These are phyloP conservation scores for Triangularia verruculosa DNA, from an alignment of 2,329 filamentous ascomycete genomes.

Conservation along the genomic window DNA sequence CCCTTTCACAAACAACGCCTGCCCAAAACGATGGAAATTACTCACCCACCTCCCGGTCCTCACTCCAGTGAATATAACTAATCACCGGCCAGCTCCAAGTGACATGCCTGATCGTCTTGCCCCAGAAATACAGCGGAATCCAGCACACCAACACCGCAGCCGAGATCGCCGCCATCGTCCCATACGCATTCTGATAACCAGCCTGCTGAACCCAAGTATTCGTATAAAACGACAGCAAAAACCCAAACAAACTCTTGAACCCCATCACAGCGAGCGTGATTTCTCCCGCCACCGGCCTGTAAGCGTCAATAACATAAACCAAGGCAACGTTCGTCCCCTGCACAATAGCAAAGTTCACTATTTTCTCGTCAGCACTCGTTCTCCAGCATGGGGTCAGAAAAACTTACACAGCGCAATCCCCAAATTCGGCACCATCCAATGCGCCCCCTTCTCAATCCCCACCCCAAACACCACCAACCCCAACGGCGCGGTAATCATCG, in stretches of 20 bases:
- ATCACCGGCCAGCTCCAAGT: constrained; percentile 49
- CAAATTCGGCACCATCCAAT: constrained; percentile 56
- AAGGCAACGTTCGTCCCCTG: constrained; percentile 55
- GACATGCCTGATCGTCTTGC: constrained; percentile 44
- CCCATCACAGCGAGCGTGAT: constrained; percentile 50
- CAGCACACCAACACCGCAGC: constrained; percentile 45
- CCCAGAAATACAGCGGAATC: constrained; percentile 52
- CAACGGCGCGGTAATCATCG: constrained; percentile 49
- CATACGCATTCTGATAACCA: constrained; percentile 52
- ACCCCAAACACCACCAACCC: constrained; percentile 46
- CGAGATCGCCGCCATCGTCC: constrained; percentile 56
- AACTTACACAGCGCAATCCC: constrained; percentile 51
- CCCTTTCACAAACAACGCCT: too few relatives aligned
- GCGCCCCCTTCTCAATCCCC: constrained; percentile 44
- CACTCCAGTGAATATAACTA: constrained; percentile 47
- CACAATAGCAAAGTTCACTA: constrained; percentile 55
- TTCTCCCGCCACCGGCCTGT: constrained; percentile 56
- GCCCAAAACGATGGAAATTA: constrained; percentile 34
- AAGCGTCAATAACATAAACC: constrained; percentile 57
- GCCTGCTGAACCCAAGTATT: constrained; percentile 53
- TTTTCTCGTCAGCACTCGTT: background rate
- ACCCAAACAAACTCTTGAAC: constrained; percentile 57
- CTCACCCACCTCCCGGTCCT: constrained; percentile 55
- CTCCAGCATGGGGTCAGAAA: constrained; percentile 2
- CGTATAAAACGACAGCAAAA: constrained; percentile 58